Evolutionary conservation across 129 eudicot species (phyloP).

Genomic region (Pseudognaphalium luteoalbum): DNA sequence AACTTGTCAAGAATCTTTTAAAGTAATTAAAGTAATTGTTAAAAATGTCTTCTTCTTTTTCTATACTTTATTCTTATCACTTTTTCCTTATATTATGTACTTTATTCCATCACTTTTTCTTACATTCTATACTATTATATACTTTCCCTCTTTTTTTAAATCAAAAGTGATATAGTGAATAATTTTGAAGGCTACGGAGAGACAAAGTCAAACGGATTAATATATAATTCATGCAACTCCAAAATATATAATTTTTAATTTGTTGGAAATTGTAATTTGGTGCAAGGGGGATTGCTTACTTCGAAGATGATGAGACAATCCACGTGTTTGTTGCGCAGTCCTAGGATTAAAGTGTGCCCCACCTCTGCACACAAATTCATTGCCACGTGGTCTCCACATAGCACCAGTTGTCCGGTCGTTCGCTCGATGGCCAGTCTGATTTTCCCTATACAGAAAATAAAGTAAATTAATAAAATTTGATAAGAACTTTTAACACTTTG

Average conservation of each 20-base stretch:
- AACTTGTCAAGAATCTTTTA: constrained; percentile 5
- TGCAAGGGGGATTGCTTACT: constrained; percentile 34
- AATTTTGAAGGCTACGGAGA: too few relatives aligned
- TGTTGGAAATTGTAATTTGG: constrained; percentile 7
- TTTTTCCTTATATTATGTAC: too few relatives aligned
- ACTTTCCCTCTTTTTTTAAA: too few relatives aligned
- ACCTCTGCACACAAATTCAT: constrained; percentile 13
- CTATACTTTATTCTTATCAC: too few relatives aligned
- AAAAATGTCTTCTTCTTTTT: too few relatives aligned
- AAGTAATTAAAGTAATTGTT: constrained; percentile 1
- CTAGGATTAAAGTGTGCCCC: constrained; percentile 20
- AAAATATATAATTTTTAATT: neutral
- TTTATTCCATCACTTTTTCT: too few relatives aligned
- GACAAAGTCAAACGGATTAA: too few relatives aligned
- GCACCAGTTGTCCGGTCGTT: constrained; percentile 6
- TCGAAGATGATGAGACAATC: constrained; percentile 26
- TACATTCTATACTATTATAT: too few relatives aligned
- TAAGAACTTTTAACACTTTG: too few relatives aligned
- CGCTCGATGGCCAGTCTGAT: neutral
- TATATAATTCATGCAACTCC: neutral
- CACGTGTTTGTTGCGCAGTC: constrained; percentile 32
- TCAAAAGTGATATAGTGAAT: too few relatives aligned
- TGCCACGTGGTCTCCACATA: constrained; percentile 29
- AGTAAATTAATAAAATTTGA: too few relatives aligned
- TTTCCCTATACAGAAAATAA: too few relatives aligned